Percentiles rank a stretch among this genome's conserved stretches.
Conservation (phyloP, 805 yeast genomes). For the Wickerhamiella alocasiicola region DNA sequence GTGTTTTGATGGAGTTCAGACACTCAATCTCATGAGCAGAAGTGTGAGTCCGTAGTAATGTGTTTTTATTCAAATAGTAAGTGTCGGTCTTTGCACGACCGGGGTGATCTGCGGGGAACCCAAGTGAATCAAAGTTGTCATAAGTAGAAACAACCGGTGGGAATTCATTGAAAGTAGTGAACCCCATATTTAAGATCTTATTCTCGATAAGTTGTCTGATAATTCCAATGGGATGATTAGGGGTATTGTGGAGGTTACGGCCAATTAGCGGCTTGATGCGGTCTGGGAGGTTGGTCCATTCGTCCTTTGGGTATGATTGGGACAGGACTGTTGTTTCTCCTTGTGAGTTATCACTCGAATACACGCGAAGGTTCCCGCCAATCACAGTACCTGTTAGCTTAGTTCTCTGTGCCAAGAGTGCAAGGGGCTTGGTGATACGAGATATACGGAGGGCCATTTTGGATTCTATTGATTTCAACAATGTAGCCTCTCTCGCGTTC, state of each 20-base stretch:
- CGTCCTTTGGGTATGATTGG: constrained; percentile 46
- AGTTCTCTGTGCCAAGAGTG: too few species aligned
- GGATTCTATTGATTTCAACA: too few species aligned
- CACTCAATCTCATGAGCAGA: constrained; percentile 94
- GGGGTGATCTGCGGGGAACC: constrained; percentile 85
- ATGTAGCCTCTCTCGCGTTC: too few species aligned
- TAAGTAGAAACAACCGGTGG: constrained; percentile 68
- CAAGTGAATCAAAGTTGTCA: constrained; percentile 85
- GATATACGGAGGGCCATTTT: too few species aligned
- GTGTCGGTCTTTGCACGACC: constrained; percentile 90
- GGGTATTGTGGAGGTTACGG: constrained; percentile 59
- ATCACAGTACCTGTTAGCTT: too few species aligned
- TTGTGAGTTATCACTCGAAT: too few species aligned
- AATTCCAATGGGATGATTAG: constrained; percentile 82
- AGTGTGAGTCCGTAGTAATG: constrained; percentile 81
- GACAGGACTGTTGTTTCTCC: constrained; percentile 36
- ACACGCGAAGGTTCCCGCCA: too few species aligned
- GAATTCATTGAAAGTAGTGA: constrained; percentile 65
- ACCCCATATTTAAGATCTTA: constrained; percentile 50
- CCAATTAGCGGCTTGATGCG: constrained; percentile 56
- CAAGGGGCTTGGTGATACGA: too few species aligned
- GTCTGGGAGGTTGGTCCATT: constrained; percentile 76
- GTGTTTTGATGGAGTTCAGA: constrained; percentile 49
- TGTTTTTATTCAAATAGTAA: constrained; percentile 65
- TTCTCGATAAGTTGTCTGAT: constrained; percentile 60